Evolutionary conservation across 2,329 filamentous ascomycete genomes (phyloP).

Genomic region (Apiospora aurea): DNA sequence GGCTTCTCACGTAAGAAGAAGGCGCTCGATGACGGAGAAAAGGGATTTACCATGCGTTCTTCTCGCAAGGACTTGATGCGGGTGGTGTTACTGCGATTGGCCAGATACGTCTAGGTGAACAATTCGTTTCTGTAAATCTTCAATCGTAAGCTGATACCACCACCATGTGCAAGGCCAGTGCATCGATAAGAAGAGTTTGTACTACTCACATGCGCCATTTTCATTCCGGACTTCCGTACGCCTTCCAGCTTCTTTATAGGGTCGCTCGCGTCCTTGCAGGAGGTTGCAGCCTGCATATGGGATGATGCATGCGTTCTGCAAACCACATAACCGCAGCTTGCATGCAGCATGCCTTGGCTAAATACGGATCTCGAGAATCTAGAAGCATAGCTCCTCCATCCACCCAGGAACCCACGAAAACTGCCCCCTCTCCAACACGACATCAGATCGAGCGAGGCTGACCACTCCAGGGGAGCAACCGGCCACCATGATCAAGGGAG

Average conservation of each 20-base stretch:
- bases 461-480: background rate
- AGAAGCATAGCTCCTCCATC: background rate
- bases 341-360: background rate
- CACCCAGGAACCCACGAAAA: background rate
- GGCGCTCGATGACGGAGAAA: background rate
- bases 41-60: background rate
- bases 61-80: background rate
- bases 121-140: background rate
- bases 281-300: background rate
- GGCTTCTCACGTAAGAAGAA: background rate
- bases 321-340: background rate
- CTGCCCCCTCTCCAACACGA: background rate
- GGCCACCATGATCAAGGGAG: background rate
- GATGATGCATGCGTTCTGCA: background rate
- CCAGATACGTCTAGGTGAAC: background rate
- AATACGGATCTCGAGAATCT: background rate
- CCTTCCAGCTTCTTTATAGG: background rate
- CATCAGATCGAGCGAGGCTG: background rate
- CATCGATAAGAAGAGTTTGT: background rate
- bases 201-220: background rate
- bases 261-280: background rate
- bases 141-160: background rate
- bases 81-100: background rate
- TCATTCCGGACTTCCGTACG: background rate
- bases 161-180: background rate